Base-by-base conservation (phyloP, 192 early-diverging fungal species). In the Cetraspora pellucida region DNA sequence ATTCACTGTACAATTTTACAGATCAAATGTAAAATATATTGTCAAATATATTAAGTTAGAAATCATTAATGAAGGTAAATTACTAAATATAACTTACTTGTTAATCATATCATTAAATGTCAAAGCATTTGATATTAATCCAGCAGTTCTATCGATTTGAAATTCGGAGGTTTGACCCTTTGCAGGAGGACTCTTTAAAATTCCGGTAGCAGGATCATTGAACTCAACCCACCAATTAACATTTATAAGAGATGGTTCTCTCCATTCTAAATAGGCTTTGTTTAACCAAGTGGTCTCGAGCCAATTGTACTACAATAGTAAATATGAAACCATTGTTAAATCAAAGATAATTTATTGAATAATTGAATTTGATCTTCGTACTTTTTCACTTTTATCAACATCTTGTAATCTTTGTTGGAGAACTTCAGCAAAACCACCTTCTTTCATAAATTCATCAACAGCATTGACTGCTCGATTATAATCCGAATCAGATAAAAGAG, bases 161-260 rank as follows among this genome's bases (percentile, higher is more conserved):
- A 90, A 81, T 37, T 85, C 81, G 14, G 92, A 93, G n/a, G 91
- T 85, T 14, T 74, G 80, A 14, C 90, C 92, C 3, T 81, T 64
- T 10, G 77, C 80, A 19, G 82, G 81, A 2, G 83, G 78, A 17
- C 78, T 46, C 19, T 77, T 74, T 8, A 87, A 61, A n/a, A 84
- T 75, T 25, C 86, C 84, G 37, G 78, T 77, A 6, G 83, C 81
- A 54, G 86, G 87, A 78, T 95, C 92, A 43, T 85, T 80, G 66
- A 93, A 82, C 60, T 89, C 79, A 25, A 91, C 89, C 85, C 90
- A 96, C 95, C 95, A 98, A 82, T 95, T 97, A 63, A 93, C 91
- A 78, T 97, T 94, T 80, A 97, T 89, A 78, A 95, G 85, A 19
- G 89, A 87, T 10, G 92, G 89, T 43, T 93, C 94, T 28, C 97